Base-by-base conservation (phyloP, 2,329 filamentous ascomycete species). In the Trichoderma atroviride region DNA sequence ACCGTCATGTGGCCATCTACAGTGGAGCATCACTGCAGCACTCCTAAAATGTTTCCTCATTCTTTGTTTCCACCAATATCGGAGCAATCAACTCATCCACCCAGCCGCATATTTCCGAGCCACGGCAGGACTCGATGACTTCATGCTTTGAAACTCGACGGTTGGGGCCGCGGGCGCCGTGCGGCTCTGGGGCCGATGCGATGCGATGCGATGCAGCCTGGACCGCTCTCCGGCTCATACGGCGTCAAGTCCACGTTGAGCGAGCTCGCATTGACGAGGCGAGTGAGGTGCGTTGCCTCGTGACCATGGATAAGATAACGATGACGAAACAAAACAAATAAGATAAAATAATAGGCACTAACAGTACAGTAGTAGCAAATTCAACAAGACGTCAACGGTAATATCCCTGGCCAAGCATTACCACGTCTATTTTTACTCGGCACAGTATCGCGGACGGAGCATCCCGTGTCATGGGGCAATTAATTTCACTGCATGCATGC, bases 21-120 rank as follows among this genome's bases (percentile, higher is more conserved):
- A 67, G 64, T 67, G 64, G 64, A 59, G 53, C 27, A 27, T n/a
- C 29, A 5, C 40, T 24, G 33, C 19, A 52, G 24, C 61, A 40
- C 19, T 14, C 22, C 14, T 31, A 24, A 11, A 35, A 13, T 13
- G 10, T 13, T 5, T 11, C 33, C 11, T 19, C 14, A 55, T 55
- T 43, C 43, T 56, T 31, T 43, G 47, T 29, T 57, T n/a, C 14
- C 14, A 6, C 1, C 9, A 5, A 6, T 40, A 16, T 14, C 37
- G 22, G 16, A n/a, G 27, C 27, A 47, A 33, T 16, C 33, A 14
- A 19, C 33, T 3, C 3, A 13, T 14, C 14, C 37, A 29, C 22
- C 3, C 27, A 27, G 33, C 40, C 40, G 63, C 55, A 43, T 29
- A 50, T 47, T 59, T 14, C 40, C 29, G 29, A 43, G 40, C 19